These are phyloP conservation scores for Penicillium hesseltinei DNA, from an alignment of 2,329 filamentous ascomycete species.

Conservation along the genomic window DNA sequence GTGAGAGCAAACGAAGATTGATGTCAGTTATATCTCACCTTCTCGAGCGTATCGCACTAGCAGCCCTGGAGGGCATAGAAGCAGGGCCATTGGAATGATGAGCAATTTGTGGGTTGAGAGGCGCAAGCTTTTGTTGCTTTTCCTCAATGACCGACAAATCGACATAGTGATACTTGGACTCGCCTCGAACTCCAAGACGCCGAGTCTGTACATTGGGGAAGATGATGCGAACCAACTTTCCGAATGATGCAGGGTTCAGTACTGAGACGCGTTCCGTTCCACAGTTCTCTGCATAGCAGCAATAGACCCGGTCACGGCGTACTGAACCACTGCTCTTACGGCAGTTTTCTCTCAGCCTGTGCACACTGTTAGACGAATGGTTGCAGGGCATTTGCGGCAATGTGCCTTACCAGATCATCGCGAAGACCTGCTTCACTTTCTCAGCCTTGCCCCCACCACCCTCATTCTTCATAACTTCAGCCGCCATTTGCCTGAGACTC, in stretches of 20 bases:
- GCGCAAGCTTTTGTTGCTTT: slow-evolving; percentile 37
- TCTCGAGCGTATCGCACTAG: slow-evolving; percentile 31
- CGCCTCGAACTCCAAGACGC: slow-evolving; percentile 85
- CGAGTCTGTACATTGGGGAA: slow-evolving; percentile 94
- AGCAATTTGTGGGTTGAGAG: slow-evolving; percentile 27
- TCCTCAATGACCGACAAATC: slow-evolving; percentile 50
- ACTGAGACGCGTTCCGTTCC: slow-evolving; percentile 92
- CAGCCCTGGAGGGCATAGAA: slow-evolving; percentile 23
- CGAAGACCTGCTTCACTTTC: slow-evolving; percentile 53
- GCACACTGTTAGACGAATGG: slow-evolving; percentile 8
- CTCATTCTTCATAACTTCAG: slow-evolving; percentile 50
- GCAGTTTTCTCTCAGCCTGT: slow-evolving; percentile 50
- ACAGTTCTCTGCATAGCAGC: slow-evolving; percentile 89
- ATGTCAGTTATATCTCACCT: slow-evolving; percentile 23
- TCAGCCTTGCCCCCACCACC: slow-evolving; percentile 50
- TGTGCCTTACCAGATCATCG: slow-evolving; percentile 50
- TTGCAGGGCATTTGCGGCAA: background rate
- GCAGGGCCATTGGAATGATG: slow-evolving; percentile 20
- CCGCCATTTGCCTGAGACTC: slow-evolving; percentile 47
- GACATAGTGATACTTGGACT: slow-evolving; percentile 96
- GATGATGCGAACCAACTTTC: slow-evolving; percentile 92
- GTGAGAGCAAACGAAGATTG: background rate
- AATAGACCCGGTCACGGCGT: slow-evolving; percentile 88
- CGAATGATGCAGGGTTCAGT: slow-evolving; percentile 94
- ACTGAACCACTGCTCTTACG: slow-evolving; percentile 63